Conservation (phyloP, 2,329 filamentous ascomycete genomes). For the Lasiodiplodia hormozganensis region DNA sequence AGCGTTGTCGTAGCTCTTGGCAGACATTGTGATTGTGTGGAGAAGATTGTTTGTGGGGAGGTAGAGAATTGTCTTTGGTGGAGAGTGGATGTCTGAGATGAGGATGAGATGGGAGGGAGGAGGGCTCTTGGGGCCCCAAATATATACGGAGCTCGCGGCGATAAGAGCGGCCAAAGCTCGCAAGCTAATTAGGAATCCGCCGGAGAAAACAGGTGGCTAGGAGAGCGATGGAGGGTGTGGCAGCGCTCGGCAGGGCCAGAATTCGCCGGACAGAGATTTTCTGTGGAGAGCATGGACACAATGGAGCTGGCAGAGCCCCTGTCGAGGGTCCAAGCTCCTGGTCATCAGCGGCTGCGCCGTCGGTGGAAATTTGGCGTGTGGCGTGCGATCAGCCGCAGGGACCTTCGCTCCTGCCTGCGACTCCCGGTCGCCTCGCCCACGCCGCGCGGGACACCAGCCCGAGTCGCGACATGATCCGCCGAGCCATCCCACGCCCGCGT, state of each 20-base stretch:
- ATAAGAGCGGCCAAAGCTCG: constrained; percentile 21
- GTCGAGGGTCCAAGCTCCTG: constrained; percentile 16
- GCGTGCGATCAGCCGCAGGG: constrained; percentile 18
- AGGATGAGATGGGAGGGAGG: constrained; percentile 71
- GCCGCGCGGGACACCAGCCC: constrained; percentile 4
- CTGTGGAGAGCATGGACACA: constrained; percentile 23
- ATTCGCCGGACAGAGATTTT: constrained; percentile 29
- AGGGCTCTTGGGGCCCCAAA: not conserved
- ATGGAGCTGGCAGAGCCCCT: constrained; percentile 12
- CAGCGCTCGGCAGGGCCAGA: constrained; percentile 20
- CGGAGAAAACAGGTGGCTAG: constrained; percentile 4
- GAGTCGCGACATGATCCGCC: constrained; percentile 7
- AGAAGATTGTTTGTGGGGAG: not conserved
- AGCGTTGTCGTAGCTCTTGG: constrained; percentile 33
- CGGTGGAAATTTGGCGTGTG: constrained; percentile 14
- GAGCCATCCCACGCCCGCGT: constrained; percentile 5
- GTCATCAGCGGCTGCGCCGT: constrained; percentile 25
- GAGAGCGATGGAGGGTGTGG: not conserved
- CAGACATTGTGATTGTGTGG: constrained; percentile 23
- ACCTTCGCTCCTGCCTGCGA: not conserved
- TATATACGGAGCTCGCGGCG: constrained; percentile 27
- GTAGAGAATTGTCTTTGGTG: constrained; percentile 57
- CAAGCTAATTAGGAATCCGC: constrained; percentile 10
- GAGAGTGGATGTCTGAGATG: constrained; percentile 80
- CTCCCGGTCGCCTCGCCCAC: constrained; percentile 10